Percentiles rank a stretch among this genome's conserved stretches.
phyloP scores from a whole-genome alignment of 257 asterid species.

The Solanum virginianum region DNA sequence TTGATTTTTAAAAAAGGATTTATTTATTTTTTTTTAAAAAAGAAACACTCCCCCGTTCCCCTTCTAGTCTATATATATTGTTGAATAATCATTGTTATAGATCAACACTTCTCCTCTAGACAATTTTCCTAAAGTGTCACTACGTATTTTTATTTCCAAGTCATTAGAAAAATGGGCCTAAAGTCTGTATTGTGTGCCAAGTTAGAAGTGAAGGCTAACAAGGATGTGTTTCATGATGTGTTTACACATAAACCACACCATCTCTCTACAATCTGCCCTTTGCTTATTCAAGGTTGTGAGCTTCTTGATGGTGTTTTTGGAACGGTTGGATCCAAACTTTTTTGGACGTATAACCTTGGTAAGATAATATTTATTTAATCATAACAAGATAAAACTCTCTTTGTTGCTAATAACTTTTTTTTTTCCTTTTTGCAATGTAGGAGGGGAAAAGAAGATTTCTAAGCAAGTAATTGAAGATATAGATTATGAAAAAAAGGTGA shows the following conservation, averaged over 20 bases:
- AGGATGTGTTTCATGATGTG: not conserved
- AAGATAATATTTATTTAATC: not conserved
- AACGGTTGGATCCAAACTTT: not conserved
- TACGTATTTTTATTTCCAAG: not conserved
- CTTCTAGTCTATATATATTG: not conserved
- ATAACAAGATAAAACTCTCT: too few relatives aligned
- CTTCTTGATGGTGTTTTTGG: slow-evolving; percentile 5
- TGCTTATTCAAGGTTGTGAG: not conserved
- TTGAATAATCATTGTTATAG: not conserved
- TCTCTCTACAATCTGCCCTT: not conserved
- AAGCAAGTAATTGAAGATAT: not conserved
- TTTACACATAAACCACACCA: slow-evolving; percentile 3
- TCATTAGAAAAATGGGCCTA: not conserved
- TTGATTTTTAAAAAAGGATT: not conserved
- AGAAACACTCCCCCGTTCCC: not conserved
- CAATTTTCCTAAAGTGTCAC: not conserved
- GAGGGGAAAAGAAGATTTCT: not conserved
- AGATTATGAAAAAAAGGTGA: not conserved
- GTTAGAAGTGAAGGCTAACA: not conserved
- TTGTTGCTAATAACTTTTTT: too few relatives aligned
- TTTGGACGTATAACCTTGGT: slow-evolving; percentile 8
- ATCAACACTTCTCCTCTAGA: not conserved
- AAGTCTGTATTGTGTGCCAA: not conserved
- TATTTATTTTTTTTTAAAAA: too few relatives aligned
- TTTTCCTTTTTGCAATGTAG: not conserved